Evolutionary conservation across 352 stramenopile species (phyloP).

Genomic region (Globisporangium nunn): DNA sequence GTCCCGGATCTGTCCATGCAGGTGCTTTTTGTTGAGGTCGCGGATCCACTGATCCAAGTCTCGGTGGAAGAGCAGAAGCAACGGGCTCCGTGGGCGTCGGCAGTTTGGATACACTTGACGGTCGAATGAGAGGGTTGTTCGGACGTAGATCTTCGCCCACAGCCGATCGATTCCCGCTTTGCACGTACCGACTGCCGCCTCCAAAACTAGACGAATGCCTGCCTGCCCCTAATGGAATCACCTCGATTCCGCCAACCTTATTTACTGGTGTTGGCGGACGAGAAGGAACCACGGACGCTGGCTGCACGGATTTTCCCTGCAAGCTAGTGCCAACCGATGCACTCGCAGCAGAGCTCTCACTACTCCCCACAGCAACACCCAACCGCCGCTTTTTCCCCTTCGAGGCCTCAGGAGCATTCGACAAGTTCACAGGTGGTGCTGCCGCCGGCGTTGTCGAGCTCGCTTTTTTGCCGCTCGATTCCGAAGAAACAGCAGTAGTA

Average conservation of each 20-base stretch:
- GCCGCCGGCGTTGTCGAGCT: background rate
- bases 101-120: slow-evolving; percentile 1
- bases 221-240: slow-evolving; percentile 39
- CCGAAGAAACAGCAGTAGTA: background rate
- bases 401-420: background rate
- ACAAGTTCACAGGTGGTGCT: too few relatives aligned
- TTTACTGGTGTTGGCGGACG: background rate
- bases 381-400: background rate
- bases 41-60: background rate
- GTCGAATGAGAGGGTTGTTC: background rate
- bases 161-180: slow-evolving; percentile 44
- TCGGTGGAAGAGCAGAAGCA: background rate
- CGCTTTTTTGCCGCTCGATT: too few relatives aligned
- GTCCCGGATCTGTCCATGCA: background rate
- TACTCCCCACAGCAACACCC: background rate
- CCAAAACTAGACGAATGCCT: slow-evolving; percentile 17
- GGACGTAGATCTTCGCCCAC: slow-evolving; percentile 13
- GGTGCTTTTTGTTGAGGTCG: slow-evolving; percentile 1
- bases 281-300: background rate
- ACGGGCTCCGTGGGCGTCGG: background rate
- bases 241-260: slow-evolving; percentile 26
- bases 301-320: background rate
- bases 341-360: background rate
- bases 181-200: slow-evolving; percentile 52
- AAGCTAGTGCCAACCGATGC: too few relatives aligned